Evolutionary conservation across 352 stramenopile genomes (phyloP).

Genomic region (Phytophthora fragariaefolia): DNA sequence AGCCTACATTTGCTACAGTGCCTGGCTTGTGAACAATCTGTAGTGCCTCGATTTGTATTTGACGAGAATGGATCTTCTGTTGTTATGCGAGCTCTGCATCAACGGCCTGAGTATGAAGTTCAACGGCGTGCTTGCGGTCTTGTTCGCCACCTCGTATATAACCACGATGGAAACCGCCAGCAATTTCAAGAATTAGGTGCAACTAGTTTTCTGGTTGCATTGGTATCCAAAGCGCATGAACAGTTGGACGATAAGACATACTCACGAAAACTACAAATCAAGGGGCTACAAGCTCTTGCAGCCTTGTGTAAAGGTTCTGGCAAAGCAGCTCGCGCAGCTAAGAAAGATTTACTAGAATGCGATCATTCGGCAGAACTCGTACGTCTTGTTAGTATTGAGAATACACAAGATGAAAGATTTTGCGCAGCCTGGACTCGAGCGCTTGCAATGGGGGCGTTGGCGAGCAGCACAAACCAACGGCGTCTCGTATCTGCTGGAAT

Average conservation of each 20-base stretch:
- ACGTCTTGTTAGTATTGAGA: constrained; percentile 26
- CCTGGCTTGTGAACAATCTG: constrained; percentile 43
- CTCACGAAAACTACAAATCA: constrained; percentile 49
- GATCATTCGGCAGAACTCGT: constrained; percentile 50
- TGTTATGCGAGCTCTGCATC: constrained; percentile 60
- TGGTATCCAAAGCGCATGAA: constrained; percentile 22
- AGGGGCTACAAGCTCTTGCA: constrained; percentile 58
- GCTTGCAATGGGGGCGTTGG: constrained; percentile 46
- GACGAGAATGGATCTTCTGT: constrained; percentile 35
- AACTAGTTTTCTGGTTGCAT: constrained; percentile 43
- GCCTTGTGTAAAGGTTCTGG: constrained; percentile 49
- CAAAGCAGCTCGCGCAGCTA: constrained; percentile 44
- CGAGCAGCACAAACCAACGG: constrained; percentile 61
- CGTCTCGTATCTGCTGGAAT: constrained; percentile 44
- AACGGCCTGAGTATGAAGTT: constrained; percentile 24
- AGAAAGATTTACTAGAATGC: constrained; percentile 67
- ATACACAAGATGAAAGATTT: constrained; percentile 38
- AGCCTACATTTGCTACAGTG: constrained; percentile 68
- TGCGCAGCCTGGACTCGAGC: constrained; percentile 56
- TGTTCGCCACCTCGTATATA: constrained; percentile 55
- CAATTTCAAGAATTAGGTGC: constrained; percentile 63
- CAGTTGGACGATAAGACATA: not conserved
- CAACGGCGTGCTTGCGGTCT: constrained; percentile 48
- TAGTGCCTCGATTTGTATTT: constrained; percentile 50
- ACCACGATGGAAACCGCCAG: constrained; percentile 53